These are phyloP conservation scores for Monilinia fructigena DNA, from an alignment of 2,329 filamentous ascomycete species.

Conservation along the genomic window DNA sequence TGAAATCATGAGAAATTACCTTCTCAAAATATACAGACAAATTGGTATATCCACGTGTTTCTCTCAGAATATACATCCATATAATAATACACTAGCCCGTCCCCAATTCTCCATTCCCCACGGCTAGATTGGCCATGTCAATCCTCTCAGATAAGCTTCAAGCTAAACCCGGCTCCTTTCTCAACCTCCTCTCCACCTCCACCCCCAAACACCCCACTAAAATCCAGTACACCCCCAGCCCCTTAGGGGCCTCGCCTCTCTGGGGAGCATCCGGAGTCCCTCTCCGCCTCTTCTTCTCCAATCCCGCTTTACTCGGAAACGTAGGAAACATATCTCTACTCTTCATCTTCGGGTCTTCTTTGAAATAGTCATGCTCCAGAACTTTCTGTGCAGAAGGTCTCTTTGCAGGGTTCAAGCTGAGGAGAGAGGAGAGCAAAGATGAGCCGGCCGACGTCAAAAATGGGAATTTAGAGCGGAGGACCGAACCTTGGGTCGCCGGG, in stretches of 20 bases:
- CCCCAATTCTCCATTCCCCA: neutral
- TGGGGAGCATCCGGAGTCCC: conserved; percentile 81
- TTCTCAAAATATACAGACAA: neutral
- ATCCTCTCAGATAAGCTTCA: conserved; percentile 56
- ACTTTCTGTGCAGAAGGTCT: conserved; percentile 73
- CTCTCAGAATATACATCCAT: neutral
- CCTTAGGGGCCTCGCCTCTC: conserved; percentile 59
- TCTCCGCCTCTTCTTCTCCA: conserved; percentile 73
- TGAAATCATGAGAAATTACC: neutral
- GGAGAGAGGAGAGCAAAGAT: conserved; percentile 64
- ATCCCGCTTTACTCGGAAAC: conserved; percentile 90
- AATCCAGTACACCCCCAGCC: conserved; percentile 50
- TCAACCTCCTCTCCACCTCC: conserved; percentile 64
- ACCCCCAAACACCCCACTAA: conserved; percentile 69
- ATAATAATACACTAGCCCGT: neutral
- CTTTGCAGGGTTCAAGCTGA: conserved; percentile 70
- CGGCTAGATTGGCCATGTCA: neutral
- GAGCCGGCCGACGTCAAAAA: conserved; percentile 75
- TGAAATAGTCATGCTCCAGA: conserved; percentile 80
- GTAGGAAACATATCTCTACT: conserved; percentile 92
- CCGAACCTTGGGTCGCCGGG: conserved; percentile 44
- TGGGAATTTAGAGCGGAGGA: conserved; percentile 76
- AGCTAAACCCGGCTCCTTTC: conserved; percentile 61
- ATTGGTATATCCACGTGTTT: conserved; percentile 10
- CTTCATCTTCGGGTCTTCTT: conserved; percentile 86